Base-by-base conservation (phyloP, 108 stramenopile species). In the Discostella stelligeroides region DNA sequence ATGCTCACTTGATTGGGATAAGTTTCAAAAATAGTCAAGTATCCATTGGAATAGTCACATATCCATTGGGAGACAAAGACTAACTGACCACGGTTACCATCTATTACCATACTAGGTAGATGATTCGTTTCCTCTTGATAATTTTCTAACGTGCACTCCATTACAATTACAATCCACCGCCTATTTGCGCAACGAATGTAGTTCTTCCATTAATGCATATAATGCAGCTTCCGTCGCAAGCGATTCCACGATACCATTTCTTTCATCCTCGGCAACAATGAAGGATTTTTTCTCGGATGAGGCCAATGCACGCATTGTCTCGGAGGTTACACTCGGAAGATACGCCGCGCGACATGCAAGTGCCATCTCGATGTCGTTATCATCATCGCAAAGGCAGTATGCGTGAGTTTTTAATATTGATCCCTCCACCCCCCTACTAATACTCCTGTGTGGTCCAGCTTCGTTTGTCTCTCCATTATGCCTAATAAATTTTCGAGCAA, bases 321-420 rank as follows among this genome's bases (percentile, higher is more conserved):
- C 66, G 0, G 92, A 91, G 2, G 82, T 79, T 2, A 91, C 45
- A 37, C 72, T 73, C 0, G 92, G 92, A 2, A 94, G 38, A 63
- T 75, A 91, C 9, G 89, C 92, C 28, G 79, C 73, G 17, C 70
- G 59, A 66, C 89, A 91, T 24, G 90, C 86, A 58, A 76, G 34
- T 9, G 92, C 92, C 92, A 94, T 88, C 81, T 94, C 92, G 20
- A 91, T 38, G 67, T 94, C 92, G 73, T 94, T 94, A 73, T 94
- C 92, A 64, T 94, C 92, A 63, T 94, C 92, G 64, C 92, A 94
- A 3, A 94, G 39, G 48, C 89, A 94, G n/a, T 84, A 68, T 0
- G 84, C 72, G 53, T 73, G 75, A 1, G 47, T 63, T 17, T 60
- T 50, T 40, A 89, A 39, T n/a, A 7, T 25, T 30, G 30, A 28